Evolutionary conservation across 768 basidiomycete genomes (phyloP).

Genomic region (Psilocybe azurescens): DNA sequence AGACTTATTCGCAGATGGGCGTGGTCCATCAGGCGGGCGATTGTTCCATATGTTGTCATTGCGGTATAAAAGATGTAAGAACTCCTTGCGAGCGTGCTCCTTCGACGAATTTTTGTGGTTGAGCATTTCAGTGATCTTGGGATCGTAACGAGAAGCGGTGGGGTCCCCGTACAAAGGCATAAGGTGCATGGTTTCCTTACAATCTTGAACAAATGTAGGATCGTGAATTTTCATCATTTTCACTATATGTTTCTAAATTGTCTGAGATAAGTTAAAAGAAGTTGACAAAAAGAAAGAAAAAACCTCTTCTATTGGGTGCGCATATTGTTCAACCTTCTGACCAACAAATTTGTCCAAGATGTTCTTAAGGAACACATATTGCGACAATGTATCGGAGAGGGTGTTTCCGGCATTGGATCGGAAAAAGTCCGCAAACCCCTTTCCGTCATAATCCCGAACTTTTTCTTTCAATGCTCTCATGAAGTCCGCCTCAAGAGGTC

Average conservation of each 20-base stretch:
- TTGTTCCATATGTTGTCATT: constrained; percentile 52
- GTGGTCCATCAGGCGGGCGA: constrained; percentile 5
- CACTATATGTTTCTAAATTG: constrained; percentile 55
- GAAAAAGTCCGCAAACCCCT: constrained; percentile 50
- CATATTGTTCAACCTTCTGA: constrained; percentile 41
- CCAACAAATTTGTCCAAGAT: constrained; percentile 53
- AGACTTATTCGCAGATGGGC: background rate
- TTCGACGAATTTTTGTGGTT: constrained; percentile 44
- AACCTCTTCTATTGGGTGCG: constrained; percentile 52
- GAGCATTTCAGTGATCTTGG: constrained; percentile 54
- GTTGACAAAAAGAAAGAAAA: constrained; percentile 19
- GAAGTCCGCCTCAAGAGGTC: constrained; percentile 28
- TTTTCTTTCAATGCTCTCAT: constrained; percentile 39
- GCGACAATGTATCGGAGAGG: constrained; percentile 46
- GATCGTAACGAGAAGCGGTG: constrained; percentile 41
- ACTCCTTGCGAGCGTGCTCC: constrained; percentile 51
- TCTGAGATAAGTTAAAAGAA: background rate
- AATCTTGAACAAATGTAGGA: constrained; percentile 47
- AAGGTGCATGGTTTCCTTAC: constrained; percentile 55
- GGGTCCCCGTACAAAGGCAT: constrained; percentile 60
- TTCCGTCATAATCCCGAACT: constrained; percentile 45
- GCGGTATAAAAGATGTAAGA: constrained; percentile 52
- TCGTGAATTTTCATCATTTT: constrained; percentile 52
- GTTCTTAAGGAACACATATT: constrained; percentile 58
- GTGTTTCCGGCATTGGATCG: constrained; percentile 34